Evolutionary conservation across 1,284 basidiomycete species (phyloP), one percentile per base, ranked within the genome.

Genomic region (Ceratobasidium sp.): DNA sequence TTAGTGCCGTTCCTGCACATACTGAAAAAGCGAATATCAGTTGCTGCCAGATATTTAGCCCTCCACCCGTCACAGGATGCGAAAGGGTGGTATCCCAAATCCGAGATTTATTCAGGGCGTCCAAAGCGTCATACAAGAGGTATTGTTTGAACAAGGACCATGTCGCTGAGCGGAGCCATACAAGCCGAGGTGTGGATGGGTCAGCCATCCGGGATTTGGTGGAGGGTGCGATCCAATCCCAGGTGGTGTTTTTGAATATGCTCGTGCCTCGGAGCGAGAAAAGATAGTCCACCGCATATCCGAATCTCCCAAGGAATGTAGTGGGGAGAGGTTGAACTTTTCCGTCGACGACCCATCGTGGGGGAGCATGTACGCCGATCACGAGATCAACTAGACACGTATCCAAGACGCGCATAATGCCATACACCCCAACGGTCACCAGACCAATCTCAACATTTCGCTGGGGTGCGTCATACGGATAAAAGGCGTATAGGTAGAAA

Each of bases 171-270:
- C n/a, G 20, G n/a, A 72, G n/a, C 35, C 54, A 70, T n/a, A 43
- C 62, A 13, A 4, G 12, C 17, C 34, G n/a, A 12, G 70, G 54
- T 1, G 69, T 25, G 15, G 20, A 10, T 25, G 52, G 29, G 22
- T 42, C 6, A 3, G 49, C 69, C 3, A 22, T n/a, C 27, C n/a
- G 50, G 7, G 40, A 45, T 3, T 52, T 25, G 1, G 58, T 68
- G 20, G 68, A 68, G 15, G 67, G 25, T 4, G 70, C 57, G 2
- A 64, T 53, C 27, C 69, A 72, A 27, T 73, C 71, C 71, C 71
- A 72, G 6, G 34, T 32, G 12, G 64, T 25, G 35, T 71, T 70
- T 8, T 22, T 20, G 45, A 54, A 60, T 65, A 65, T 71, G 0
- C 57, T 68, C n/a, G 35, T 43, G 15, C 71, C 71, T 38, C 71